Evolutionary conservation across 1,284 basidiomycete genomes (phyloP).

Genomic region (Rhodotorula sp.): DNA sequence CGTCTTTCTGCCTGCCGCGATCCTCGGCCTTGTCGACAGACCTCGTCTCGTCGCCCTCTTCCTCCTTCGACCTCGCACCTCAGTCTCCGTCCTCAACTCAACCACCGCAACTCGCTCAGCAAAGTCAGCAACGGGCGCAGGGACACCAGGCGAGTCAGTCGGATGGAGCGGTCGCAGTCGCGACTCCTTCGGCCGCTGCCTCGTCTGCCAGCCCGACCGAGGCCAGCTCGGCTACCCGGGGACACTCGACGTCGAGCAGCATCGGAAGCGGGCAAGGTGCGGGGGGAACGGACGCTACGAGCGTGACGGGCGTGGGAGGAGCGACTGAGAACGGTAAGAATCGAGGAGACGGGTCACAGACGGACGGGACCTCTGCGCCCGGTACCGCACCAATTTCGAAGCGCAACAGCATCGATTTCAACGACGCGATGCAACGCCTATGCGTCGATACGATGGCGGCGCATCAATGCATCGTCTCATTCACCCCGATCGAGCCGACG

Average conservation of each 20-base stretch:
- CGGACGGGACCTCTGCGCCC: not conserved
- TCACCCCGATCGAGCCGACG: slow-evolving; percentile 62
- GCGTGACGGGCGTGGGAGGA: not conserved
- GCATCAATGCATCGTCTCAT: slow-evolving; percentile 78
- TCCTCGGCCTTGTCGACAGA: slow-evolving; percentile 54
- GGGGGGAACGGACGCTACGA: not conserved
- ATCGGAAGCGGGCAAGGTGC: not conserved
- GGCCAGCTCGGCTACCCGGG: not conserved
- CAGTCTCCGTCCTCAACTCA: not conserved
- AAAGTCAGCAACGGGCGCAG: not conserved
- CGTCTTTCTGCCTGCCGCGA: slow-evolving; percentile 83
- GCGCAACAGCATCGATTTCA: slow-evolving; percentile 44
- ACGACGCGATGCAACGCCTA: slow-evolving; percentile 76
- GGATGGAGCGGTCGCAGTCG: slow-evolving; percentile 6
- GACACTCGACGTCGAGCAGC: slow-evolving; percentile 9
- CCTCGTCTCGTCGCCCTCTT: slow-evolving; percentile 43
- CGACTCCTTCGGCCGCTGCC: not conserved
- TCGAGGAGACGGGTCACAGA: not conserved
- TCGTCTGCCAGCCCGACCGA: not conserved
- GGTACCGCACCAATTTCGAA: not conserved
- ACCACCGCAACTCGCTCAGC: not conserved
- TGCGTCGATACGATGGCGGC: slow-evolving; percentile 73
- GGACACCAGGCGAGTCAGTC: slow-evolving; percentile 13
- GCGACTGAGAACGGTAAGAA: not conserved
- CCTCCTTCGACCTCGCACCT: slow-evolving; percentile 32